Conservation (phyloP, 1,139 yeast species). For the Wickerhamomyces sp. region DNA sequence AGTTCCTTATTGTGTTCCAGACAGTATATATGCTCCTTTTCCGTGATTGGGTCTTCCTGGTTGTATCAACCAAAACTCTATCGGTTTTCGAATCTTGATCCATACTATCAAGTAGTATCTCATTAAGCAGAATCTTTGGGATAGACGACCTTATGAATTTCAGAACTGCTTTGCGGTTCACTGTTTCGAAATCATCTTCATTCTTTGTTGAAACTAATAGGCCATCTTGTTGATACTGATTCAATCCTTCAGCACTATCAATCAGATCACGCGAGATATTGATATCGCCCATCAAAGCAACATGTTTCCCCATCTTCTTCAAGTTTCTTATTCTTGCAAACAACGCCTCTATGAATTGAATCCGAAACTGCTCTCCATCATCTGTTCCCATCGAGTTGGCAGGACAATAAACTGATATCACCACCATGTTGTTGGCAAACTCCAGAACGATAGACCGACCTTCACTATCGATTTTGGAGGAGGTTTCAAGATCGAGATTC, state of each 20-base stretch:
- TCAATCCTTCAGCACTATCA: slow-evolving; percentile 74
- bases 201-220: slow-evolving; percentile 9
- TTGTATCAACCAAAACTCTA: slow-evolving; percentile 55
- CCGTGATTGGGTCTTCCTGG: slow-evolving; percentile 51
- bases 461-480: slow-evolving; percentile 62
- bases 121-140: slow-evolving; percentile 41
- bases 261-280: slow-evolving; percentile 76
- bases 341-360: slow-evolving; percentile 51
- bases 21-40: slow-evolving; percentile 75
- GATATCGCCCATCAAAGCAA: slow-evolving; percentile 82
- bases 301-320: slow-evolving; percentile 50
- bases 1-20: slow-evolving; percentile 79
- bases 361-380: slow-evolving; percentile 61
- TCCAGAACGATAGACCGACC: slow-evolving; percentile 81
- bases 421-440: slow-evolving; percentile 50
- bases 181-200: slow-evolving; percentile 32
- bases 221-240: slow-evolving; percentile 33
- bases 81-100: slow-evolving; percentile 19
- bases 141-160: slow-evolving; percentile 35
- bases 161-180: slow-evolving; percentile 35
- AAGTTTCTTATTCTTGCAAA: slow-evolving; percentile 58
- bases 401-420: slow-evolving; percentile 85
- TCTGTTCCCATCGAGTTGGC: slow-evolving; percentile 76
- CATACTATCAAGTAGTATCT: slow-evolving; percentile 29
- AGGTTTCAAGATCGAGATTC: slow-evolving; percentile 32